Percentiles rank a stretch among this genome's conserved stretches.
Evolutionary conservation across 257 asterid genomes (phyloP).

Genomic region (Nicotiana knightiana): DNA sequence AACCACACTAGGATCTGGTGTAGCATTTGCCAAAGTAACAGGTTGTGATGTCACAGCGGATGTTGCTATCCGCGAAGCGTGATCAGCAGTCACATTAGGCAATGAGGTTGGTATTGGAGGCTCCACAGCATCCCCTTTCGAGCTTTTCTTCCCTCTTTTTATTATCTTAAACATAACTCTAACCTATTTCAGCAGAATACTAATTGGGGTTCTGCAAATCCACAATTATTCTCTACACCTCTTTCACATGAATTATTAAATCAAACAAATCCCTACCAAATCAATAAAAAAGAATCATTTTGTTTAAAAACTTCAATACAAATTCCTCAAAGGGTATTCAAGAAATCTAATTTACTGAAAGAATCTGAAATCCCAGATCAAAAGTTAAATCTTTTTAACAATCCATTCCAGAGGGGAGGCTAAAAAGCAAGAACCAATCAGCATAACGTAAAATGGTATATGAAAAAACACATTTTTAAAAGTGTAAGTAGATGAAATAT

Average conservation of each 20-base stretch:
- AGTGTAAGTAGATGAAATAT: neutral
- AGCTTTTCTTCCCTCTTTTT: constrained; percentile 54
- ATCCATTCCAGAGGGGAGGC: neutral
- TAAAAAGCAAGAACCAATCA: neutral
- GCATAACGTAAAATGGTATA: neutral
- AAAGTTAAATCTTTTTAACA: neutral
- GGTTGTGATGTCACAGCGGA: constrained; percentile 31
- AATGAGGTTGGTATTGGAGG: constrained; percentile 35
- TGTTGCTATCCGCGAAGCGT: constrained; percentile 17
- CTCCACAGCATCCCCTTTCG: constrained; percentile 49
- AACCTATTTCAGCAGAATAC: neutral
- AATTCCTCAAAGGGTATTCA: constrained; percentile 1
- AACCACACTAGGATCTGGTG: constrained; percentile 43
- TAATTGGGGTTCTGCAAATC: neutral
- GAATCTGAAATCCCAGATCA: neutral
- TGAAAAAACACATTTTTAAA: neutral
- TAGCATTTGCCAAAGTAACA: constrained; percentile 43
- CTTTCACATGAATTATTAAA: neutral
- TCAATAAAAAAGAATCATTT: neutral
- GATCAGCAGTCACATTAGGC: neutral
- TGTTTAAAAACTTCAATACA: neutral
- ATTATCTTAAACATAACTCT: constrained; percentile 49
- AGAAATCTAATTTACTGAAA: neutral
- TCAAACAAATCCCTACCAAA: neutral
- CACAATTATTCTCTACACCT: neutral